Conservation (phyloP, 345 rosid species). For the Angophora floribunda region DNA sequence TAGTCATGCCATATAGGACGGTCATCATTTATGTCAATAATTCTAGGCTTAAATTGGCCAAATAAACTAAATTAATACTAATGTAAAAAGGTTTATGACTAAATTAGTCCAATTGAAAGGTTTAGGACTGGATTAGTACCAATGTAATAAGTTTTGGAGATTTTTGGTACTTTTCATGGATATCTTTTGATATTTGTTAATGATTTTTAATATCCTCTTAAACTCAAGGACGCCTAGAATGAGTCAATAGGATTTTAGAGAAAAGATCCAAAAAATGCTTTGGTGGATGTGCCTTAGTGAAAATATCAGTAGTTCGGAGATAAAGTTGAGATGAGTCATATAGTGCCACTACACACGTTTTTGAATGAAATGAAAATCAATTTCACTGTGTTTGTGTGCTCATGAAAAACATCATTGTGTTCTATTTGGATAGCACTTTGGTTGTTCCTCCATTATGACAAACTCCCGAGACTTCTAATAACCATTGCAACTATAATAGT, state of each 20-base stretch:
- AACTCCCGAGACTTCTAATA: not conserved
- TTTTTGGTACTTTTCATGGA: not conserved
- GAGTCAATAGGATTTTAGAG: not conserved
- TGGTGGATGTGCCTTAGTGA: not conserved
- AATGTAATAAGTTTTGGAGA: too few relatives aligned
- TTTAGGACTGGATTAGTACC: too few relatives aligned
- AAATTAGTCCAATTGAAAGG: too few relatives aligned
- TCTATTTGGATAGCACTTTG: not conserved
- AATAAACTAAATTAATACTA: too few relatives aligned
- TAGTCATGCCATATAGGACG: too few relatives aligned
- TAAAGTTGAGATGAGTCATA: not conserved
- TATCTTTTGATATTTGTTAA: not conserved
- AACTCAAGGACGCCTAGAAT: not conserved
- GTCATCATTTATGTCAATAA: too few relatives aligned
- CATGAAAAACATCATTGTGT: not conserved
- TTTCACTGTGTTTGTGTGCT: not conserved
- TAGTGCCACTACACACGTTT: not conserved
- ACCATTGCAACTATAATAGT: not conserved
- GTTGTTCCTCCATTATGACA: not conserved
- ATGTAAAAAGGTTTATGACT: too few relatives aligned
- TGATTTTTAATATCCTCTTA: not conserved
- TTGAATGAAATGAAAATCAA: not conserved
- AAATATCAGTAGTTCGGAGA: not conserved
- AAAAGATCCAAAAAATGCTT: not conserved
- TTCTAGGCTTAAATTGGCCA: too few relatives aligned